phyloP scores from a whole-genome alignment of 495 filamentous ascomycete species.

The Tetracladium setigerum region DNA sequence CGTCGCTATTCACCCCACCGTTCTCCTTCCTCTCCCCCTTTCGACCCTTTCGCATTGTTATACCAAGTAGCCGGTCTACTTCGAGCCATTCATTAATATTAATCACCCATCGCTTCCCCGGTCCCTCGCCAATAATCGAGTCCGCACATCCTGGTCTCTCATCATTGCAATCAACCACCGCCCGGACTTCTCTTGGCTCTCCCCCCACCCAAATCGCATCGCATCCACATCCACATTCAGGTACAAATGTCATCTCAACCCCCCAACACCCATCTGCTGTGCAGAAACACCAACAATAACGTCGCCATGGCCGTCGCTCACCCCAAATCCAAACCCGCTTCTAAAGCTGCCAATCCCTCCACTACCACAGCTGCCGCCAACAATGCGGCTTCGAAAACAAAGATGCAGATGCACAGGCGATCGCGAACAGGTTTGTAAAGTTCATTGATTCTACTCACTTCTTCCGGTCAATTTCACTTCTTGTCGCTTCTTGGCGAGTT shows the following conservation, averaged over 20 bases:
- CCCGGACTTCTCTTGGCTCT: constrained; percentile 13
- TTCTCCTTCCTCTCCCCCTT: background rate
- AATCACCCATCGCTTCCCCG: constrained; percentile 17
- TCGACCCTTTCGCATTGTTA: background rate
- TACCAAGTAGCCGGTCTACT: constrained; percentile 25
- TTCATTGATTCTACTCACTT: constrained; percentile 4
- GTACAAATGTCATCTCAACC: constrained; percentile 56
- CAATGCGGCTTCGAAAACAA: constrained; percentile 50
- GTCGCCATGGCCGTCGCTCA: constrained; percentile 50
- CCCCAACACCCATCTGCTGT: constrained; percentile 45
- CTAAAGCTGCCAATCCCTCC: constrained; percentile 25
- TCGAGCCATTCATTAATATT: constrained; percentile 26
- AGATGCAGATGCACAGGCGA: constrained; percentile 80
- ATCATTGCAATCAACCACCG: constrained; percentile 14
- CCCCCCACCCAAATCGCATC: constrained; percentile 25
- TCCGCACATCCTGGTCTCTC: constrained; percentile 18
- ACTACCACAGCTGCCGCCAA: constrained; percentile 21
- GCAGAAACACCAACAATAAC: constrained; percentile 32
- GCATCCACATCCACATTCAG: constrained; percentile 16
- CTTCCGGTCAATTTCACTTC: constrained; percentile 12
- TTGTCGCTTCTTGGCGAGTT: constrained; percentile 13
- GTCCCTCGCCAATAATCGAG: constrained; percentile 24
- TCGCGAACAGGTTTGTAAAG: constrained; percentile 83
- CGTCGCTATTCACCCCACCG: constrained; percentile 3
- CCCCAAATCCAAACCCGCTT: constrained; percentile 46